Conservation (phyloP, 163 green algal genomes). For the Trebouxia gelatinosa region DNA sequence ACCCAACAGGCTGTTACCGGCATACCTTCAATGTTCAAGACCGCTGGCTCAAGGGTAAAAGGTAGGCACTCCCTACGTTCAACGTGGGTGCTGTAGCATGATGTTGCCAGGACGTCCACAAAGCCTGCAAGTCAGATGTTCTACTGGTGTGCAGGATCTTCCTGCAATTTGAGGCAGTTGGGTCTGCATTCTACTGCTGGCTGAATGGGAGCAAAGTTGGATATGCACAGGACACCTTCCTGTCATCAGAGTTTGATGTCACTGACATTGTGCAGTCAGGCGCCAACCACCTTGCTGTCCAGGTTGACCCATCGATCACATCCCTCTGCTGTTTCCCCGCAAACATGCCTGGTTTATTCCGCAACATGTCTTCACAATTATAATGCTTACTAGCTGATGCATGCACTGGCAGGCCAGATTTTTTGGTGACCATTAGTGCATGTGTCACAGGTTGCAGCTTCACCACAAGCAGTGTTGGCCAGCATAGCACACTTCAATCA, state of each 20-base stretch:
- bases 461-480: too few relatives aligned
- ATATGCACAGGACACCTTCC: conserved; percentile 88
- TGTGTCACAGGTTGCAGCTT: too few relatives aligned
- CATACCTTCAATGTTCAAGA: conserved; percentile 57
- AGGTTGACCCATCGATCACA: too few relatives aligned
- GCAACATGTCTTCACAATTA: too few relatives aligned
- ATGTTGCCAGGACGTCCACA: neutral
- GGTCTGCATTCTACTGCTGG: conserved; percentile 85
- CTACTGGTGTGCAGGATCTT: conserved; percentile 50
- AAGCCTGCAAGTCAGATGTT: neutral
- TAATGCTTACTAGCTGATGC: too few relatives aligned
- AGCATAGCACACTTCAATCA: too few relatives aligned
- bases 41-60: conserved; percentile 7
- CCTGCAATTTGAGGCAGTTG: conserved; percentile 84
- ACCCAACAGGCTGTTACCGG: conserved; percentile 91
- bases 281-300: conserved; percentile 70
- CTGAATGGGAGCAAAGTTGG: conserved; percentile 87
- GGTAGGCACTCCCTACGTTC: neutral
- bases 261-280: conserved; percentile 54
- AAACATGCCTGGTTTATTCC: too few relatives aligned
- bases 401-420: too few relatives aligned
- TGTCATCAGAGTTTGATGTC: conserved; percentile 93
- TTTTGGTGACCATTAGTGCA: too few relatives aligned
- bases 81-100: neutral
- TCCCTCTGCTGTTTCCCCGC: too few relatives aligned